Base-by-base conservation (phyloP, 2,329 filamentous ascomycete species). In the Teratosphaeriaceae sp. region DNA sequence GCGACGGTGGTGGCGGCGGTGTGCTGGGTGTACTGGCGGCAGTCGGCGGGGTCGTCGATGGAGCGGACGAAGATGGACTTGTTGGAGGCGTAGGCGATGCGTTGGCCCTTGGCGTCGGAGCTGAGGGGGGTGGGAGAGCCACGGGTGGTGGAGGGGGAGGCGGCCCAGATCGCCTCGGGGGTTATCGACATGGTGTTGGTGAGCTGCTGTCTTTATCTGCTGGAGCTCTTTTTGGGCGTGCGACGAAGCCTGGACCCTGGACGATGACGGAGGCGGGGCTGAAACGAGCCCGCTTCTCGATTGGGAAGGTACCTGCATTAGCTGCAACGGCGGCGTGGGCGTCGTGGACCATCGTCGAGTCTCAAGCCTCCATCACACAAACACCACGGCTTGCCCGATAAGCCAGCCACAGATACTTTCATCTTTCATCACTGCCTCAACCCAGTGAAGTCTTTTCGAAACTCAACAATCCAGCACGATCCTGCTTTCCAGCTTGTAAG, bases 31-130 rank as follows among this genome's bases (percentile, higher is more conserved):
- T 97, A 98, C 67, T 98, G 89, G 61, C 85, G 88, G 65, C 82
- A 82, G 50, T 84, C 68, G 52, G 86, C 76, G 40, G 90, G 90
- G 63, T 92, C 73, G 70, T 98, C 90, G 70, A 98, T 95, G 50
- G 83, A 89, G 56, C 92, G 88, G 37, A 98, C 75, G 69, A 96
- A 97, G 68, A 98, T 83, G 49, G 90, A 97, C 74, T 97, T 97
- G 61, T 88, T 89, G 41, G 88, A 90, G 48, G 90, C 88, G 66
- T 98, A 98, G 46, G 88, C 85, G 68, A 98, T 82, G 53, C 87
- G 80, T 69, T 96, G 84, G 53, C 92, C 90, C 66, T 94, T 95
- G 50, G 83, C 69, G 65, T 97, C 90, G 33, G 81, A 78, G 27
- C 88, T 94, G 38, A 98, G 81, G 61, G 87, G 87, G 11, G 90